Conservation (phyloP, 441 rosid genomes). For the Viola pubescens region DNA sequence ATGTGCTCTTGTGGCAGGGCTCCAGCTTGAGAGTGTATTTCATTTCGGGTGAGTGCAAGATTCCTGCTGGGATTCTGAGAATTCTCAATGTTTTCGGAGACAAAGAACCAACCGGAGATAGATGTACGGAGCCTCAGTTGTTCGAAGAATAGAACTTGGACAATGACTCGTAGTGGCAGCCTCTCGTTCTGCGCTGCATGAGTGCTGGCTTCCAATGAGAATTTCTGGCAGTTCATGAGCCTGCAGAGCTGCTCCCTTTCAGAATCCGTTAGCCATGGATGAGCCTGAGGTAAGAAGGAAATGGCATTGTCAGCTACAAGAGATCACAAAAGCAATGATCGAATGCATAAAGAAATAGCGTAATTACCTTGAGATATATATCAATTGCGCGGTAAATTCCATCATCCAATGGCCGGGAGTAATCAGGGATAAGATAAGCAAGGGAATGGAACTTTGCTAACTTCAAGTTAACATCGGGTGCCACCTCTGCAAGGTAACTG, state of each 20-base stretch:
- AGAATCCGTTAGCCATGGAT: slow-evolving; percentile 78
- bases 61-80: slow-evolving; percentile 30
- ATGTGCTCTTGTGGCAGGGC: slow-evolving; percentile 14
- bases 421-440: slow-evolving; percentile 65
- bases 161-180: slow-evolving; percentile 75
- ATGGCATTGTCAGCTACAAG: background rate
- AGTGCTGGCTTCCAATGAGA: slow-evolving; percentile 83
- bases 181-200: slow-evolving; percentile 96
- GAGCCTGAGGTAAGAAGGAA: slow-evolving; percentile 45
- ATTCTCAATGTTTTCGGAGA: slow-evolving; percentile 51
- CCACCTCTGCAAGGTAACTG: slow-evolving; percentile 82
- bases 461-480: slow-evolving; percentile 84
- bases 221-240: slow-evolving; percentile 86
- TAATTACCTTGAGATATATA: slow-evolving; percentile 70
- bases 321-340: background rate
- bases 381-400: slow-evolving; percentile 90
- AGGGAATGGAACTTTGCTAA: slow-evolving; percentile 61
- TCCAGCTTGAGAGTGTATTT: slow-evolving; percentile 14
- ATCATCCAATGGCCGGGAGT: slow-evolving; percentile 75
- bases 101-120: slow-evolving; percentile 58
- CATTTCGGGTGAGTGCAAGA: slow-evolving; percentile 35
- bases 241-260: slow-evolving; percentile 77
- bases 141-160: slow-evolving; percentile 86
- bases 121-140: slow-evolving; percentile 84
- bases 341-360: background rate